A percentile compares a stretch with the other conserved stretches of the same genome.
These are phyloP conservation scores for Phytophthora lateralis DNA, from an alignment of 352 stramenopile genomes.

Conservation along the genomic window DNA sequence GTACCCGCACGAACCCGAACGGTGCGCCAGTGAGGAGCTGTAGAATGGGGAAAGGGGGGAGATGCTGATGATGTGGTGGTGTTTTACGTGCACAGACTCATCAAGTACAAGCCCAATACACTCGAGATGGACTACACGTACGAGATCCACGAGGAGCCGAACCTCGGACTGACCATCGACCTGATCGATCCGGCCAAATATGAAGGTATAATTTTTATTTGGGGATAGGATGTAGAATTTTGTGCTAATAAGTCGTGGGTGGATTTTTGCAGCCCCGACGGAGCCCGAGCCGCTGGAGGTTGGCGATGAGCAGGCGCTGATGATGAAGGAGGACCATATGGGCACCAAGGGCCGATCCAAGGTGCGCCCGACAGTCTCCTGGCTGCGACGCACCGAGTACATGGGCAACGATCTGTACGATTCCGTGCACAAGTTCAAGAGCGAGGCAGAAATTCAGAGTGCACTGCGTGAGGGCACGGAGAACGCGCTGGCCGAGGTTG, in stretches of 20 bases:
- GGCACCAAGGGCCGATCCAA: slow-evolving; percentile 62
- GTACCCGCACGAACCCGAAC: slow-evolving; percentile 79
- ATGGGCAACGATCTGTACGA: slow-evolving; percentile 89
- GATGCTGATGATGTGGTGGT: slow-evolving; percentile 3
- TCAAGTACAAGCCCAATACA: slow-evolving; percentile 90
- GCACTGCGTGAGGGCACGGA: slow-evolving; percentile 83
- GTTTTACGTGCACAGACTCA: slow-evolving; percentile 44
- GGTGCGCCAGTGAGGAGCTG: slow-evolving; percentile 35
- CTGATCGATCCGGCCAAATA: slow-evolving; percentile 89
- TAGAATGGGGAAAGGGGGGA: background rate
- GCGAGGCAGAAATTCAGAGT: slow-evolving; percentile 84
- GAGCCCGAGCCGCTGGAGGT: slow-evolving; percentile 61
- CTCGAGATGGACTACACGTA: slow-evolving; percentile 88
- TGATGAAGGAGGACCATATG: slow-evolving; percentile 76
- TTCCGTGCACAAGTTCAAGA: slow-evolving; percentile 88
- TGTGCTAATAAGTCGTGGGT: background rate
- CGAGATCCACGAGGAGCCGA: slow-evolving; percentile 84
- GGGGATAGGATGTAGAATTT: background rate
- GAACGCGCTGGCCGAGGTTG: slow-evolving; percentile 75
- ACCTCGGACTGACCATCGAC: slow-evolving; percentile 79
- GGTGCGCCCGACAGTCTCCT: slow-evolving; percentile 73
- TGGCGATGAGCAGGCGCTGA: slow-evolving; percentile 75
- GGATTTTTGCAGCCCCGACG: slow-evolving; percentile 46
- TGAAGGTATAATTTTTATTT: slow-evolving; percentile 47
- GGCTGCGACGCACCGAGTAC: slow-evolving; percentile 84